Evolutionary conservation across 371 early-diverging fungal genomes (phyloP).

Genomic region (Lichtheimia corymbifera): DNA sequence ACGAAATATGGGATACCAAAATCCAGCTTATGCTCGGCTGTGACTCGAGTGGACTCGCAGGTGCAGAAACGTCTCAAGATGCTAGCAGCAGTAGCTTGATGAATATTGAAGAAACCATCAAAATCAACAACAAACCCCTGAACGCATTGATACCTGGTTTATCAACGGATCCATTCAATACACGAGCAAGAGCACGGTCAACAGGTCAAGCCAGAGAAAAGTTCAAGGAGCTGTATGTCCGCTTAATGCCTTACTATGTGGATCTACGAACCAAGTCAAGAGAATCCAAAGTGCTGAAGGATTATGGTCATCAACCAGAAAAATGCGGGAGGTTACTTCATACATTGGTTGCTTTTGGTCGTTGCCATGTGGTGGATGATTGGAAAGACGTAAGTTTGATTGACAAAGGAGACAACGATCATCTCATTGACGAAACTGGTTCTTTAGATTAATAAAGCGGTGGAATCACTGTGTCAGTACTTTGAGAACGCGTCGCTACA

Average conservation of each 20-base stretch:
- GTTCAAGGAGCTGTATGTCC: conserved; percentile 66
- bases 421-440: neutral
- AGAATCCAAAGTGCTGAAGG: conserved; percentile 71
- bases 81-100: conserved; percentile 24
- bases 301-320: conserved; percentile 64
- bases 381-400: conserved; percentile 47
- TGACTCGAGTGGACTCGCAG: conserved; percentile 35
- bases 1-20: conserved; percentile 65
- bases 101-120: conserved; percentile 33
- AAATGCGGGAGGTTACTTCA: conserved; percentile 70
- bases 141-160: conserved; percentile 61
- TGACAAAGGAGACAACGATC: neutral
- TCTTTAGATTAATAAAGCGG: conserved; percentile 34
- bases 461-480: conserved; percentile 73
- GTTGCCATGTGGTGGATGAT: conserved; percentile 55
- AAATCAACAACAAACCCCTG: conserved; percentile 49
- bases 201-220: conserved; percentile 63
- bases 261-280: conserved; percentile 66
- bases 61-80: conserved; percentile 2
- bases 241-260: conserved; percentile 71
- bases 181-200: conserved; percentile 53
- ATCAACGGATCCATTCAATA: conserved; percentile 54
- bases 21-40: conserved; percentile 38
- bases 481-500: conserved; percentile 78
- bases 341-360: conserved; percentile 58